Conservation (phyloP, 148 eudicot species). For the Chenopodium suecicum region DNA sequence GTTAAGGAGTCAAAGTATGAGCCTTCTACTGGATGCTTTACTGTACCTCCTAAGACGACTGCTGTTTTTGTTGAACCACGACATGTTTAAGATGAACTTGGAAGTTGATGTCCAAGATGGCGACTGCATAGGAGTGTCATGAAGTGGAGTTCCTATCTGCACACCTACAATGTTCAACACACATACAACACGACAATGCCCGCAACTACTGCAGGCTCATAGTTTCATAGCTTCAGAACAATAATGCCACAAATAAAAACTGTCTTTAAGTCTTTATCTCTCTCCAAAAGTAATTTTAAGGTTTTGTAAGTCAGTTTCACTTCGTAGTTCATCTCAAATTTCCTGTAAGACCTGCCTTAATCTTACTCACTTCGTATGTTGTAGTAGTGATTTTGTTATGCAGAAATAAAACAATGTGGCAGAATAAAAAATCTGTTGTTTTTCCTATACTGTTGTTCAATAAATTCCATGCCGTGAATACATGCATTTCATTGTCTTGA, state of each 20-base stretch:
- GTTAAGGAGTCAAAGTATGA: constrained; percentile 69
- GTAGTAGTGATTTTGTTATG: not conserved
- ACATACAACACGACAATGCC: not conserved
- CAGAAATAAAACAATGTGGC: not conserved
- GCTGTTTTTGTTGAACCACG: constrained; percentile 83
- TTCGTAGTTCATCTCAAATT: not conserved
- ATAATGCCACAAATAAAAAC: not conserved
- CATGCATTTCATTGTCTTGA: not conserved
- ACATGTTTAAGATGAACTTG: constrained; percentile 9
- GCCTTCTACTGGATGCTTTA: constrained; percentile 59
- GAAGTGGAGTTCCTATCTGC: too few relatives aligned
- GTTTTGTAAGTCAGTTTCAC: too few relatives aligned
- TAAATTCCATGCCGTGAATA: not conserved
- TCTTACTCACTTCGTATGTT: not conserved
- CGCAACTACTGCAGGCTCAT: not conserved
- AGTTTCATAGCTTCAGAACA: not conserved
- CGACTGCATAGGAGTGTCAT: too few relatives aligned
- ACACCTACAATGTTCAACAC: not conserved
- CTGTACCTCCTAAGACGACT: constrained; percentile 69
- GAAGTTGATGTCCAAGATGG: not conserved
- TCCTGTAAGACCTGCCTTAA: not conserved
- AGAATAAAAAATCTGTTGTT: not conserved
- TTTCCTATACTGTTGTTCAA: not conserved
- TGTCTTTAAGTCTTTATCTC: too few relatives aligned
- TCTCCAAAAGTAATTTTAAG: too few relatives aligned